Evolutionary conservation across 257 asterid genomes (phyloP), one percentile per base, ranked within the genome.

Genomic region (Capsicum baccatum): DNA sequence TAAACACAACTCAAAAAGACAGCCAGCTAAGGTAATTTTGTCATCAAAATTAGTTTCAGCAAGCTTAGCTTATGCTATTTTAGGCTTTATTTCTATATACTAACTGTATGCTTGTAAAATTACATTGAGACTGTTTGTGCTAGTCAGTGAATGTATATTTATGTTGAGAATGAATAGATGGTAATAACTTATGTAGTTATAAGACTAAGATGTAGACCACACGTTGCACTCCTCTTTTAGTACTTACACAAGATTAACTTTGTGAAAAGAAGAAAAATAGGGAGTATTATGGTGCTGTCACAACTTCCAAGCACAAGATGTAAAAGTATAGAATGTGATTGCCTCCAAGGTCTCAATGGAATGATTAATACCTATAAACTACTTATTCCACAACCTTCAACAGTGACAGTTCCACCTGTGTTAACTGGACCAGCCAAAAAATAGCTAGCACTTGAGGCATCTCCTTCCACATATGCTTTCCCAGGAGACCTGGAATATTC

Each of bases 401-500:
- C 99, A 3, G 98, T 90, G 82, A 90, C 67, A 48, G 98, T 95
- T 85, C 99, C 99, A 83, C 99, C 98, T 2, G 98, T 97, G 84
- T 93, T 86, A 81, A 98, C 98, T 68, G 99, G 98, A 83, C 99
- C 99, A 54, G 98, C 99, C 92, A 97, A 91, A 92, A 97, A 97
- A 93, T 97, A 97, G 87, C 99, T 97, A 83, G 99, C 99, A 80
- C 98, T 97, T n/a, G 98, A 97, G 84, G 99, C 99, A 87, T 97
- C 99, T 79, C 99, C 99, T 93, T 97, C 99, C 12, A 97, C 98
- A 62, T 88, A 95, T 78, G 97, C 95, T 62, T 95, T 97, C 82
- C 98, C 99, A 35, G 98, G 99, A 78, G 99, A 97, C 88, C 99
- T 97, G 48, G 17, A 10, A 73, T 52, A 54, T 68, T 50, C 37